A percentile compares a stretch with the other conserved stretches of the same genome.
phyloP scores from a whole-genome alignment of 2,329 filamentous ascomycete genomes.

The Claviceps paspali region DNA sequence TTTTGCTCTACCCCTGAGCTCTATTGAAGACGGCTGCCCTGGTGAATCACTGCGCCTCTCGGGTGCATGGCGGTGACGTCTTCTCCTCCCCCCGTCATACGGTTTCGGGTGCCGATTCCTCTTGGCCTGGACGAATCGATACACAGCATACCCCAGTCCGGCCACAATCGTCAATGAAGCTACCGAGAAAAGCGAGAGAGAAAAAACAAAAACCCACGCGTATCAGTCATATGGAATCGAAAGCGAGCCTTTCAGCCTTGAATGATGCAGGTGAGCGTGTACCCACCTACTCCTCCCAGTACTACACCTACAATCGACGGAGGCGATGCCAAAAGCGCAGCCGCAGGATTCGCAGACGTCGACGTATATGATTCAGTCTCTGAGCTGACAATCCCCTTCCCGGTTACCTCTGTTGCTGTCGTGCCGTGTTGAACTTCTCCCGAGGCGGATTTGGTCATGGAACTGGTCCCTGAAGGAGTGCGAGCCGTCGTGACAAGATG shows the following conservation, averaged over 20 bases:
- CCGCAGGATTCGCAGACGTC: neutral
- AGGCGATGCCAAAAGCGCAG: neutral
- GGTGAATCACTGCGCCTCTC: neutral
- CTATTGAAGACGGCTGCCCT: neutral
- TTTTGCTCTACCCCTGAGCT: neutral
- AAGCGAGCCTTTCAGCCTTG: neutral
- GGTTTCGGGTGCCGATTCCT: neutral
- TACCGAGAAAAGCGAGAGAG: neutral
- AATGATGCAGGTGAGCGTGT: neutral
- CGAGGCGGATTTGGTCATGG: neutral
- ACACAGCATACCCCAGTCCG: conserved; percentile 1
- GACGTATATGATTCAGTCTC: neutral
- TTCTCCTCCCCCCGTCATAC: neutral
- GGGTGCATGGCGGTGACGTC: neutral
- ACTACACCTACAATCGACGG: conserved; percentile 5
- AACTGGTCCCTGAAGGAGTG: neutral
- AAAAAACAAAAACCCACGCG: neutral
- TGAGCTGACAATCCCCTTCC: neutral
- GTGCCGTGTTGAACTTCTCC: neutral
- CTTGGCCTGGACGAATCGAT: neutral
- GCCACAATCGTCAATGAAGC: conserved; percentile 1
- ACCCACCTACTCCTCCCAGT: conserved; percentile 8
- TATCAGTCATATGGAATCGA: neutral
- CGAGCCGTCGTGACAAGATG: neutral
- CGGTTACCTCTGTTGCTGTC: neutral